These are phyloP conservation scores for Tephrocybe rancida DNA, from an alignment of 768 basidiomycete species.

Conservation along the genomic window DNA sequence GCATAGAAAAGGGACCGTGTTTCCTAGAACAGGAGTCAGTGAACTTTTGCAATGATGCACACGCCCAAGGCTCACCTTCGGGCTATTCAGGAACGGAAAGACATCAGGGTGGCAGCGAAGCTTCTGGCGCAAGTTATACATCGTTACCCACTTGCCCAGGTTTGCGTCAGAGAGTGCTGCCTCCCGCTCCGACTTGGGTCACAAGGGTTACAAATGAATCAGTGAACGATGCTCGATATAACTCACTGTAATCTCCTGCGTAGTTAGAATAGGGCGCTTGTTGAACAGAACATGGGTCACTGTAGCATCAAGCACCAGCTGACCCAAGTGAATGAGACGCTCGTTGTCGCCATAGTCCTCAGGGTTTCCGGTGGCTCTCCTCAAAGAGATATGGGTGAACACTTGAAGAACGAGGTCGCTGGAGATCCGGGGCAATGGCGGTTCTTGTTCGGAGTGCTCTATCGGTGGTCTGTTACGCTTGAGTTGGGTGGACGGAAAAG, in stretches of 20 bases:
- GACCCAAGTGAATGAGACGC: constrained; percentile 54
- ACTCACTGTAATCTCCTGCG: constrained; percentile 54
- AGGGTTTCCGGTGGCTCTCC: constrained; percentile 36
- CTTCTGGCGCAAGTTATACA: constrained; percentile 50
- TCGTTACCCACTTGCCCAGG: constrained; percentile 49
- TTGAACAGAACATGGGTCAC: constrained; percentile 50
- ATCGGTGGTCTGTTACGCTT: constrained; percentile 19
- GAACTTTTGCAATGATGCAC: no score
- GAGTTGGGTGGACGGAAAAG: constrained; percentile 13
- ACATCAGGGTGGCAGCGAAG: constrained; percentile 46
- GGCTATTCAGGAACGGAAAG: constrained; percentile 31
- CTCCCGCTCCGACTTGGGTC: constrained; percentile 30
- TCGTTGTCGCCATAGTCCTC: constrained; percentile 58
- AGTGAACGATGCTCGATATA: neutral
- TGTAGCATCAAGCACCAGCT: constrained; percentile 45
- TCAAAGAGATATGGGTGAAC: constrained; percentile 69
- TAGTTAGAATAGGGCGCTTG: constrained; percentile 51
- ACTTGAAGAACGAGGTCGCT: constrained; percentile 64
- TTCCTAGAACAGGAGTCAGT: constrained; percentile 42
- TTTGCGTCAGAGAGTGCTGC: constrained; percentile 42
- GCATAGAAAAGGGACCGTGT: constrained; percentile 59
- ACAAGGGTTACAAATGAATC: neutral
- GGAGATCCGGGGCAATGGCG: constrained; percentile 48
- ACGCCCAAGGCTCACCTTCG: constrained; percentile 39
- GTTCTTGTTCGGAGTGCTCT: constrained; percentile 22